Conservation (phyloP, 192 early-diverging fungal species). For the Umbelopsis sp. region DNA sequence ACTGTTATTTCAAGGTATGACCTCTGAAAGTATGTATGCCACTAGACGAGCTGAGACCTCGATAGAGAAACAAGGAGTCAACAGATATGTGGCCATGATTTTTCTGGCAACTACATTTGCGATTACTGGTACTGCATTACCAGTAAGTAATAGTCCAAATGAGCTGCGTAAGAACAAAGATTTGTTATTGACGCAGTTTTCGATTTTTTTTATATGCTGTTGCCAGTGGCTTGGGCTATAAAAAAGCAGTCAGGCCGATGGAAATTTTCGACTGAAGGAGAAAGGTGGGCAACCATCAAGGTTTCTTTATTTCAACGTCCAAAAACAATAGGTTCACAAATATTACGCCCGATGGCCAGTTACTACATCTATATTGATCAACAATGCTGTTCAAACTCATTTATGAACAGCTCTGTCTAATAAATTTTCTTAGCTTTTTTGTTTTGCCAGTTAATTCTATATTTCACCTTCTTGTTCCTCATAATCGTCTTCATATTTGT, state of each 20-base stretch:
- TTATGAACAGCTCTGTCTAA: too few species aligned
- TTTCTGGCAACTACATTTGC: slow-evolving; percentile 11
- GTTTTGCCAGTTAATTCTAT: not conserved
- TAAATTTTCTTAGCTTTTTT: too few species aligned
- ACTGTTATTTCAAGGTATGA: too few species aligned
- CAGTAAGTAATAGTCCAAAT: slow-evolving; percentile 14
- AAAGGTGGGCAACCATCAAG: too few species aligned
- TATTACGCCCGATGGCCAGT: too few species aligned
- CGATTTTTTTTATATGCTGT: not conserved
- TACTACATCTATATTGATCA: too few species aligned
- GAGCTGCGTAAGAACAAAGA: slow-evolving; percentile 12
- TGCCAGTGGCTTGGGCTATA: not conserved
- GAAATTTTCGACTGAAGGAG: too few species aligned
- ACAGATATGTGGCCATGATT: slow-evolving; percentile 14
- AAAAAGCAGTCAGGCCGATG: not conserved
- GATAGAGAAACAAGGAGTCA: slow-evolving; percentile 18
- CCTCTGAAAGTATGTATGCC: slow-evolving; percentile 1
- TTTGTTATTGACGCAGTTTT: not conserved
- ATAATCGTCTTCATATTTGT: slow-evolving; percentile 18
- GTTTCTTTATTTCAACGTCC: too few species aligned
- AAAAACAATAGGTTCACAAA: too few species aligned
- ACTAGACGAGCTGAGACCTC: slow-evolving; percentile 19
- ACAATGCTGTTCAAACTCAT: too few species aligned
- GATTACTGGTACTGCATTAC: slow-evolving; percentile 7
- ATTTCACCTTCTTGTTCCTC: slow-evolving; percentile 20